Base-by-base conservation (phyloP, 352 stramenopile genomes). In the Phytophthora melonis region DNA sequence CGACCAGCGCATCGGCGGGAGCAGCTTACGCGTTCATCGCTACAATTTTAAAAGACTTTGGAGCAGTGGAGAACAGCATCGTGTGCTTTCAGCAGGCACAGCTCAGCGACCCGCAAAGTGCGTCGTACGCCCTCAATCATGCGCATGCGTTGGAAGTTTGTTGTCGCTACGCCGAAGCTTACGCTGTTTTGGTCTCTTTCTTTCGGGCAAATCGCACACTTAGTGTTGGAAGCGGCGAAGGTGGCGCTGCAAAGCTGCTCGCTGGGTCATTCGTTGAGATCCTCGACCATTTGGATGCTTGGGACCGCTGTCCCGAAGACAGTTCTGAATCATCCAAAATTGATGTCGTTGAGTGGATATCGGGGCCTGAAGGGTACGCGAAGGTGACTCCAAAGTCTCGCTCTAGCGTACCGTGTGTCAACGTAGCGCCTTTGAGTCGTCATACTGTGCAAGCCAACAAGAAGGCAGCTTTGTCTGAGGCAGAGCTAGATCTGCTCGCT, bases 401-500 rank as follows among this genome's bases (percentile, higher is more conserved):
- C 11, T 27, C 25, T 21, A 3, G 3, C 9, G 5, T 49, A 23
- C 21, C 30, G 59, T 45, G 11, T 5, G n/a, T 21, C 14, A 23
- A 57, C 19, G 58, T 57, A 9, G 18, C 34, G 3, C 25, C 50
- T 8, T 19, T 68, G 4, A 56, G 9, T 39, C 14, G 45, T 49
- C 7, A 53, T 8, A 57, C 36, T 0, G 14, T 45, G 1, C 54
- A 75, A 61, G 18, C 39, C 10, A 70, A 64, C 36, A 66, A 55
- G 34, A 61, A 55, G 16, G 3, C 18, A 2, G 5, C 18, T 57
- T 57, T 76, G 45, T 53, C 62, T 0, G 79, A 92, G 3, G 62
- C 75, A n/a, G 89, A 97, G 19, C 72, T 93, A 13, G 88, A 97
- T 54, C 60, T 96, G 16, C 57, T 98, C 1, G 90, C 91, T 25